These are phyloP conservation scores for Mediolabrus comicus DNA, from an alignment of 108 stramenopile genomes.

Conservation along the genomic window DNA sequence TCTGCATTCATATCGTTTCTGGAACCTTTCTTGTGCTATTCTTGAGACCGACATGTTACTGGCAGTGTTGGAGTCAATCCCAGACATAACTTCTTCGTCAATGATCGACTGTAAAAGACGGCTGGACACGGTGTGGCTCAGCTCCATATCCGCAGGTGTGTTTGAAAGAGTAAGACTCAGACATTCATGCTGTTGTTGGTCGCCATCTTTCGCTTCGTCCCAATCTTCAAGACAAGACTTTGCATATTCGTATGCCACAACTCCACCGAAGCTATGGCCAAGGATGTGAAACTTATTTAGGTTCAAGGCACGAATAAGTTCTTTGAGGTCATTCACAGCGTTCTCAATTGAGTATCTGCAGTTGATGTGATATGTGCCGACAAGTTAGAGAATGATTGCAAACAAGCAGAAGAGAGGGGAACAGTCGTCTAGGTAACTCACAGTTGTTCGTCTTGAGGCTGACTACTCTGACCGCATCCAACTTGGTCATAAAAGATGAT, in stretches of 20 bases:
- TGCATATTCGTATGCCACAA: slow-evolving; percentile 38
- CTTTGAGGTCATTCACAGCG: slow-evolving; percentile 28
- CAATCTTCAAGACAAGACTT: slow-evolving; percentile 9
- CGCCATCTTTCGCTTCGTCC: neutral
- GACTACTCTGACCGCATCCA: slow-evolving; percentile 41
- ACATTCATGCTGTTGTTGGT: slow-evolving; percentile 5
- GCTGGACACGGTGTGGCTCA: slow-evolving; percentile 30
- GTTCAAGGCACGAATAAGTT: slow-evolving; percentile 19
- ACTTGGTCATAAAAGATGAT: slow-evolving; percentile 55
- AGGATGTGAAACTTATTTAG: slow-evolving; percentile 36
- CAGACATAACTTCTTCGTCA: slow-evolving; percentile 6
- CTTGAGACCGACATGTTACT: neutral
- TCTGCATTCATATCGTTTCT: slow-evolving; percentile 34
- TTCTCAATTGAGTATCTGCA: slow-evolving; percentile 41
- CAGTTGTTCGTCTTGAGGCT: slow-evolving; percentile 31
- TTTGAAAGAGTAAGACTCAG: slow-evolving; percentile 37
- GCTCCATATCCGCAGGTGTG: slow-evolving; percentile 36
- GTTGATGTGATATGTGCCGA: neutral
- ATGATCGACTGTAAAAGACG: slow-evolving; percentile 26
- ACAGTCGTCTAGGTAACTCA: slow-evolving; percentile 13
- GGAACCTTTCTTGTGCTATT: slow-evolving; percentile 21
- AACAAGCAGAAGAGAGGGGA: neutral
- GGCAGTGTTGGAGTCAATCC: neutral
- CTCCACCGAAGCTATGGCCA: slow-evolving; percentile 47
- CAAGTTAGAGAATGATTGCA: neutral